phyloP scores from a whole-genome alignment of 768 basidiomycete species.

The Serendipita vermifera region DNA sequence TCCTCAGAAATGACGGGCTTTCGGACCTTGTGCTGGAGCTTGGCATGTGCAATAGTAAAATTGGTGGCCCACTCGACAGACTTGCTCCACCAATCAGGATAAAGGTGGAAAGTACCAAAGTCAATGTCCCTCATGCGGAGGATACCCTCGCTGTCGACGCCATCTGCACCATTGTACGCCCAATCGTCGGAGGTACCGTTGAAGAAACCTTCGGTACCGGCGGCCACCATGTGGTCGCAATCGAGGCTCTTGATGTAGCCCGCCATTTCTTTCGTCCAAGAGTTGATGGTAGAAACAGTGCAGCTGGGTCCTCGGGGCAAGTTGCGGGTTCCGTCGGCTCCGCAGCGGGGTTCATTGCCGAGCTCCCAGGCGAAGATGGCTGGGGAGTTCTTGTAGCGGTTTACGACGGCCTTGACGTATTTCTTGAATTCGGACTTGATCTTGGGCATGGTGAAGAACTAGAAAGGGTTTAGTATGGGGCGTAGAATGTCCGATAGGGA shows the following conservation, averaged over 20 bases:
- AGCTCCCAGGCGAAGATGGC: slow-evolving; percentile 12
- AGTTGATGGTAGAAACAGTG: slow-evolving; percentile 14
- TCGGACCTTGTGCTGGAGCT: slow-evolving; percentile 9
- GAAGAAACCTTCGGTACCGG: slow-evolving; percentile 18
- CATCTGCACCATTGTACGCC: slow-evolving; percentile 14
- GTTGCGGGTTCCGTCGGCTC: slow-evolving; percentile 16
- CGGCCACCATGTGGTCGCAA: slow-evolving; percentile 15
- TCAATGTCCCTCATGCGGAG: slow-evolving; percentile 9
- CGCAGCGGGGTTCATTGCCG: slow-evolving; percentile 15
- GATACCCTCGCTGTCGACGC: slow-evolving; percentile 14
- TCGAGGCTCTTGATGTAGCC: slow-evolving; percentile 18
- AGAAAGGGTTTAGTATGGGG: neutral
- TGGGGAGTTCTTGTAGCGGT: slow-evolving; percentile 11
- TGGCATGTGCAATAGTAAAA: slow-evolving; percentile 12
- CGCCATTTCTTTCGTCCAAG: slow-evolving; percentile 15
- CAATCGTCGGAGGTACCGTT: slow-evolving; percentile 10
- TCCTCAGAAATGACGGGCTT: slow-evolving; percentile 15
- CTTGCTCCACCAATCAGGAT: slow-evolving; percentile 17
- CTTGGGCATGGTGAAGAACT: slow-evolving; percentile 15
- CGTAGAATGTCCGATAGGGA: neutral
- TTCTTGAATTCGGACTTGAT: slow-evolving; percentile 16
- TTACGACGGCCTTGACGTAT: slow-evolving; percentile 15
- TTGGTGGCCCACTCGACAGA: slow-evolving; percentile 15
- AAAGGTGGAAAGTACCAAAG: slow-evolving; percentile 16
- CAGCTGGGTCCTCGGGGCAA: slow-evolving; percentile 15